phyloP scores from a whole-genome alignment of 2,329 filamentous ascomycete species.

The Cytospora piceicola region DNA sequence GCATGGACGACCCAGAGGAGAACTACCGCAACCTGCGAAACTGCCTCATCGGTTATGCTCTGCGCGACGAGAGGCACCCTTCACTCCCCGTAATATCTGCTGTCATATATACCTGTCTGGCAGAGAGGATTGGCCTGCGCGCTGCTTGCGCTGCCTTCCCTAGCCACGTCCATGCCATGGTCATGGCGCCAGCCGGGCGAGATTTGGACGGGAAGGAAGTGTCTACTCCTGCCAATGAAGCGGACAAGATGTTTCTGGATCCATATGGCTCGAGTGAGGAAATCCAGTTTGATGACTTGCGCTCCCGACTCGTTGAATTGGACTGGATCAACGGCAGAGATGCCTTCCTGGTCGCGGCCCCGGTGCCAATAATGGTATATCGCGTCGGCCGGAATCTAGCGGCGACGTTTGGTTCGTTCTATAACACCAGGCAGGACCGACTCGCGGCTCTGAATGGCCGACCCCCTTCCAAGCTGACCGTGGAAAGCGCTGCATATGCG shows the following conservation, averaged over 20 bases:
- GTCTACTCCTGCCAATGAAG: conserved; percentile 44
- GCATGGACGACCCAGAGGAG: conserved; percentile 64
- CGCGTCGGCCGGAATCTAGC: conserved; percentile 82
- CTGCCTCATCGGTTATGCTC: conserved; percentile 82
- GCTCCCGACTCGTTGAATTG: conserved; percentile 58
- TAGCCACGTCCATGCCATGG: conserved; percentile 81
- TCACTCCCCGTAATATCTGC: conserved; percentile 86
- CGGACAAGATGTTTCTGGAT: conserved; percentile 76
- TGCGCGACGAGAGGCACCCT: conserved; percentile 73
- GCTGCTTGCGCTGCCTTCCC: conserved; percentile 82
- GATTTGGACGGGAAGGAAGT: conserved; percentile 59
- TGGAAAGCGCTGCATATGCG: conserved; percentile 68
- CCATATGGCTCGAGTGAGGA: conserved; percentile 75
- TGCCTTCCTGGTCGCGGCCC: conserved; percentile 66
- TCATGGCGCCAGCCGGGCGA: conserved; percentile 63
- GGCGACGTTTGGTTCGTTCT: conserved; percentile 63
- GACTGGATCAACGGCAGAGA: conserved; percentile 48
- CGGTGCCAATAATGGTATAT: conserved; percentile 69
- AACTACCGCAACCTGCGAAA: conserved; percentile 83
- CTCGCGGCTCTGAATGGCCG: conserved; percentile 51
- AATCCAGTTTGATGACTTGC: conserved; percentile 62
- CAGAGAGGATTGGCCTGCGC: conserved; percentile 72
- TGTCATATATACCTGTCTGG: conserved; percentile 83
- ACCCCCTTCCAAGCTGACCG: conserved; percentile 52
- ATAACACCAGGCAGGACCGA: conserved; percentile 35